Evolutionary conservation across 1,139 yeast genomes (phyloP), one percentile per base, ranked within the genome.

Genomic region (Yamadazyma sp.): DNA sequence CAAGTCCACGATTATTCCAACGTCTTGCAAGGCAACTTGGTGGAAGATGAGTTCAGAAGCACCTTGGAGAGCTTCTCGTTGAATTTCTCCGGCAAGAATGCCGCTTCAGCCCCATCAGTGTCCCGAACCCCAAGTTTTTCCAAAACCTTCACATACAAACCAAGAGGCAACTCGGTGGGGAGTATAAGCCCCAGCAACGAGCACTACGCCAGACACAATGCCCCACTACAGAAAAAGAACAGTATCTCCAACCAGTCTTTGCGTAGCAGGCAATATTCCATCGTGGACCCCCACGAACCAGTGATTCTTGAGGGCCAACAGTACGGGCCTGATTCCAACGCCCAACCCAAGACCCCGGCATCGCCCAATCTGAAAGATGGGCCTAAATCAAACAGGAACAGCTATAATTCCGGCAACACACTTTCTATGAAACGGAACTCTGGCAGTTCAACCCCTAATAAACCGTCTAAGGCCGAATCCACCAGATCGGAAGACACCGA

Each of bases 1-100:
- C 23, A 17, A n/a, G 15, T 9, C 12, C 74, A 67, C 54, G 76
- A 71, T 50, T 69, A 59, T 48, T 69, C 75, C 11, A 60, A 61
- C 46, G 52, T 70, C 23, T 51, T 71, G 25, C 48, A 51, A 20
- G 72, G 64, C 10, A 64, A 58, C 25, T 32, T 60, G 4, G 47
- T 49, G 2, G 69, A 63, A 37, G 50, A 53, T 23, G 69, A 61
- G 26, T 63, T 65, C 50, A 53, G 67, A 17, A 49, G 55, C 20
- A 59, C 57, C 17, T 53, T 70, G 31, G 71, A 65, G 29, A 59
- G 54, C 27, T 69, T 60, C 44, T 54, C 69, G 1, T 54, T 69
- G 20, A 54, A 58, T 41, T 56, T 54, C 42, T 34, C 37, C 7
- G 18, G 15, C 11, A 37, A 30, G 37, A 44, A 38, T 2, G 15